Conservation (phyloP, 2,329 filamentous ascomycete species). For the Pyrenophora tritici-repentis region DNA sequence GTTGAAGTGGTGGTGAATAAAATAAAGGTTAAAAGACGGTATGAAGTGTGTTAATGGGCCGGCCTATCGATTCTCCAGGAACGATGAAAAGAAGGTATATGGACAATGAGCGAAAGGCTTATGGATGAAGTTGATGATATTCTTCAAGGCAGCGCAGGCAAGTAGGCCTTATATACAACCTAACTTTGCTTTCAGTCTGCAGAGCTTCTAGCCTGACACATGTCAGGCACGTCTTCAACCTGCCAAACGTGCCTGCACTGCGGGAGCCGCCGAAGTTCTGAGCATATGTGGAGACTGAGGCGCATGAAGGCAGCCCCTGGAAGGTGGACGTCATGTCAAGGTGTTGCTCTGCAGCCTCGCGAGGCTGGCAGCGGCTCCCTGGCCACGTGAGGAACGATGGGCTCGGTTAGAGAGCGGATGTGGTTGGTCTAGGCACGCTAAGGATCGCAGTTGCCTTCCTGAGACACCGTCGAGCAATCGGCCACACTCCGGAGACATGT, state of each 20-base stretch:
- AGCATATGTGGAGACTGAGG: constrained; percentile 15
- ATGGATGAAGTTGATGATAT: constrained; percentile 23
- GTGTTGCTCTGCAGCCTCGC: constrained; percentile 17
- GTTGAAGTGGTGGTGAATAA: background rate
- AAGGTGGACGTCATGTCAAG: constrained; percentile 9
- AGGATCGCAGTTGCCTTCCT: constrained; percentile 15
- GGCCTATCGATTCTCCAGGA: constrained; percentile 47
- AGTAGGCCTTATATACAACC: constrained; percentile 37
- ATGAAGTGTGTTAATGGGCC: constrained; percentile 34
- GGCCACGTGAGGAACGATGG: constrained; percentile 8
- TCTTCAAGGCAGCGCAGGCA: constrained; percentile 17
- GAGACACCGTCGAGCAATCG: constrained; percentile 30
- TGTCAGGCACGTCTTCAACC: constrained; percentile 17
- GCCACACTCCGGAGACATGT: constrained; percentile 31
- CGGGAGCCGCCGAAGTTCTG: constrained; percentile 12
- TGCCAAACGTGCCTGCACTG: constrained; percentile 17
- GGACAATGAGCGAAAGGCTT: constrained; percentile 35
- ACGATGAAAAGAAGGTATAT: constrained; percentile 42
- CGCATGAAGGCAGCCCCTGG: constrained; percentile 36
- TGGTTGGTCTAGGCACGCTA: constrained; percentile 30
- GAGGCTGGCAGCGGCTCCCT: constrained; percentile 10
- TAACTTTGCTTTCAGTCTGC: constrained; percentile 12
- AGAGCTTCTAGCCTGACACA: constrained; percentile 20
- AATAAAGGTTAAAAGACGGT: constrained; percentile 11
- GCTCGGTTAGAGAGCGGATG: background rate